phyloP scores from a whole-genome alignment of 495 filamentous ascomycete genomes.

The Bacidia rubella region DNA sequence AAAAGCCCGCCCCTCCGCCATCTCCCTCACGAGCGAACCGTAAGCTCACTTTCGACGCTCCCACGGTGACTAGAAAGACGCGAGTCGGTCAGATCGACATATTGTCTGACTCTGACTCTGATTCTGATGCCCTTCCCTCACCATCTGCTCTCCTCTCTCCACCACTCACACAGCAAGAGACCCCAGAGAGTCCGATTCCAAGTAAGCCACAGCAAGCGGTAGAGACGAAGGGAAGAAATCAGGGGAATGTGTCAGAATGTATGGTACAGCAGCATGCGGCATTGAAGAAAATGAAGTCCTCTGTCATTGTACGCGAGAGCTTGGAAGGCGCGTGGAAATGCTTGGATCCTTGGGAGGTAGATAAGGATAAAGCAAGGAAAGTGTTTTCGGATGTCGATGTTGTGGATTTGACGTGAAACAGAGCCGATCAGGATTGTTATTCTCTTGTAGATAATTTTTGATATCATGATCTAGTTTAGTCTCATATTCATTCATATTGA shows the following conservation, averaged over 20 bases:
- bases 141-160: slow-evolving; percentile 10
- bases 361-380: not conserved
- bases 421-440: no score
- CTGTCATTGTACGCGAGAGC: slow-evolving; percentile 13
- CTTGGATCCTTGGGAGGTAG: slow-evolving; percentile 10
- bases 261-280: no score
- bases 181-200: not conserved
- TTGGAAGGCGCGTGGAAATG: slow-evolving; percentile 19
- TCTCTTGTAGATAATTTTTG: no score
- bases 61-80: not conserved
- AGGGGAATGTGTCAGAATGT: no score
- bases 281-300: not conserved
- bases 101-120: not conserved
- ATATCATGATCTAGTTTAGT: no score
- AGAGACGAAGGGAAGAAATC: no score
- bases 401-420: slow-evolving; percentile 14
- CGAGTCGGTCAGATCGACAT: not conserved
- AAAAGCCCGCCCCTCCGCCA: not conserved
- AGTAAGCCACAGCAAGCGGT: not conserved
- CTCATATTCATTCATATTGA: no score
- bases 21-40: slow-evolving; percentile 8
- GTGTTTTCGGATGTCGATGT: slow-evolving; percentile 12
- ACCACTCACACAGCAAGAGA: not conserved
- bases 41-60: slow-evolving; percentile 5
- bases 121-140: slow-evolving; percentile 9